Conservation (phyloP, 345 rosid genomes). For the Viola odorata region DNA sequence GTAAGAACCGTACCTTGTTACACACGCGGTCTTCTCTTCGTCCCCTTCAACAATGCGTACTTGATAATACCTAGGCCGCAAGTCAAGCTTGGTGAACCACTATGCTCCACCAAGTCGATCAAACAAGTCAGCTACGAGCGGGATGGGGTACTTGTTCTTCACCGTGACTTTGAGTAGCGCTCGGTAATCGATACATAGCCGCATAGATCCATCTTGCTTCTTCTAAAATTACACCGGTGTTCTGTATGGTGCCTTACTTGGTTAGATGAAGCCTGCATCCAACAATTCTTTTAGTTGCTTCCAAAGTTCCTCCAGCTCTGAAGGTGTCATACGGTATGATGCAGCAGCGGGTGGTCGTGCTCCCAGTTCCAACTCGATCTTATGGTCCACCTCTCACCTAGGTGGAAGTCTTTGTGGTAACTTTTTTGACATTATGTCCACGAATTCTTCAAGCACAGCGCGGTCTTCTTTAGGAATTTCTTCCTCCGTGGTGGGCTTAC, state of each 20-base stretch:
- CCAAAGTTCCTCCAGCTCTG: too few species aligned
- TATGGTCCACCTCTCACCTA: too few species aligned
- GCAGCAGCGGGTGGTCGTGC: neutral
- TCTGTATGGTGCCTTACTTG: neutral
- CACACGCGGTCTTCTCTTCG: neutral
- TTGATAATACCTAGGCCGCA: rapidly evolving
- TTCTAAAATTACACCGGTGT: neutral
- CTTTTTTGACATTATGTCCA: too few species aligned
- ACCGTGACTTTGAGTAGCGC: neutral
- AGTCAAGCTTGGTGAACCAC: neutral
- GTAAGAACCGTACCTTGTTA: too few species aligned
- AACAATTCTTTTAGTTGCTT: neutral
- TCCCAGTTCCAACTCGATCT: neutral
- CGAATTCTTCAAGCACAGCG: too few species aligned
- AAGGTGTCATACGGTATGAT: neutral
- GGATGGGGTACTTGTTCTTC: neutral
- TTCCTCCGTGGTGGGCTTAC: too few species aligned
- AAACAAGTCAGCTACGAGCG: neutral
- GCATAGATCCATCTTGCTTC: neutral
- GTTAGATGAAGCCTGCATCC: neutral
- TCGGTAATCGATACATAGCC: neutral
- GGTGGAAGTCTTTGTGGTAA: too few species aligned
- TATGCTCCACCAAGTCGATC: neutral
- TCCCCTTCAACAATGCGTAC: neutral
- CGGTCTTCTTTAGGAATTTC: too few species aligned